Base-by-base conservation (phyloP, 352 stramenopile genomes). In the Phytophthora palmivora region DNA sequence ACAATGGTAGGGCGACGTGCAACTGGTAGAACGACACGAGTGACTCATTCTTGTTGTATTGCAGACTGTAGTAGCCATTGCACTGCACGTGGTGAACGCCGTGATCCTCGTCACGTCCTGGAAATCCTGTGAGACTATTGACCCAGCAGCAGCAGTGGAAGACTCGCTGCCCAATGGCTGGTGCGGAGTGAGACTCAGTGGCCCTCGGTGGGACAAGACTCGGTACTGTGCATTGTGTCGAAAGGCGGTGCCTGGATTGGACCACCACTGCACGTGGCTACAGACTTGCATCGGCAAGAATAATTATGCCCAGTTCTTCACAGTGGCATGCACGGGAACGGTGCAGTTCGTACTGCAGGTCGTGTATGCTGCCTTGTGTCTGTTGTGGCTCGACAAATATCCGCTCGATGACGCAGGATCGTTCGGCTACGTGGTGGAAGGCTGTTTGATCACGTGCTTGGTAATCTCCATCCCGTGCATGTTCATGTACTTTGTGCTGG, bases 181-280 rank as follows among this genome's bases (percentile, higher is more conserved):
- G 87, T 71, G 90, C 15, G 78, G 84, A 11, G 65, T 91, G 57
- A 78, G 82, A 56, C 70, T 95, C 2, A 57, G n/a, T 12, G 87
- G 87, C 0, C 61, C 79, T 6, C 70, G 87, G 26, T 95, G 87
- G 87, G 85, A 92, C 26, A 95, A 90, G 58, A 77, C 82, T 6
- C 79, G 84, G 9, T 94, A 94, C 55, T 95, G 87, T 19, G 80
- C 85, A 3, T 49, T 94, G 11, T 95, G 87, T 55, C 76, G 79
- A 39, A 95, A 95, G 64, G 65, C 77, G 0, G 77, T 94, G 11
- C 87, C 87, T 1, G 87, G 87, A 4, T 95, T 96, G 6, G 87
- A 95, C 37, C 87, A 95, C 68, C 87, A 95, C 56, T 95, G 87
- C 75, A 95, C 87, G 10, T 95, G 87, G 87, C 72, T 95, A 9